phyloP scores from a whole-genome alignment of 768 basidiomycete species.

The Lactifluus subvellereus region DNA sequence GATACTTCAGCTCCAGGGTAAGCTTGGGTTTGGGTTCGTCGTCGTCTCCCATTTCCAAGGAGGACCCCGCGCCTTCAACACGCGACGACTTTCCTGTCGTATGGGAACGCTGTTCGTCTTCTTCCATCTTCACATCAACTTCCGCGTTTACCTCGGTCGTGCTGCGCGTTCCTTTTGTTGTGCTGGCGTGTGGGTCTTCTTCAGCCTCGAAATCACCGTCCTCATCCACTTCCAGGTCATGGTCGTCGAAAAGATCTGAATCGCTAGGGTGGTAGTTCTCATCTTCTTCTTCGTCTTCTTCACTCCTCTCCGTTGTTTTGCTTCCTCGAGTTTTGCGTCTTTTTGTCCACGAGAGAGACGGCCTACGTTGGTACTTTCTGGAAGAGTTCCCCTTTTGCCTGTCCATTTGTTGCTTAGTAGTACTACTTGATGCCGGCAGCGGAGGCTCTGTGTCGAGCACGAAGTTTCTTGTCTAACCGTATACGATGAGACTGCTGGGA shows the following conservation, averaged over 20 bases:
- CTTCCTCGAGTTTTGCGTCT: neutral
- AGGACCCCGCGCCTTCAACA: constrained; percentile 31
- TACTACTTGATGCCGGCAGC: constrained; percentile 24
- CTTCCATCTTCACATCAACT: constrained; percentile 9
- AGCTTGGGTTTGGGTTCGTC: constrained; percentile 70
- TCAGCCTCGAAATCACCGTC: neutral
- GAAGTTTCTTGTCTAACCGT: constrained; percentile 40
- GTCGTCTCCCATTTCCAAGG: constrained; percentile 49
- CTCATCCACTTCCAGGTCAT: neutral
- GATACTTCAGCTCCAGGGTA: constrained; percentile 55
- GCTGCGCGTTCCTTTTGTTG: neutral
- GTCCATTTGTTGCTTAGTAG: constrained; percentile 10
- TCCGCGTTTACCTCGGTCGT: neutral
- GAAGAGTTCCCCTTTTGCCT: constrained; percentile 22
- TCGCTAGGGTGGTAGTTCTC: neutral
- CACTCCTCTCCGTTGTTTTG: neutral
- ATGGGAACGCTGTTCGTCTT: neutral
- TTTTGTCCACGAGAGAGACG: neutral
- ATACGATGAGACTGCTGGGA: constrained; percentile 1
- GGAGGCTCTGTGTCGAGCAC: constrained; percentile 26
- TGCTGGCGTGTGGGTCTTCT: neutral
- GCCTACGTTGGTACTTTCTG: constrained; percentile 17
- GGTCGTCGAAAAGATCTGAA: neutral
- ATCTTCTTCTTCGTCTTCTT: neutral
- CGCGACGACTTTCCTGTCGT: constrained; percentile 1